Evolutionary conservation across 306 rosid genomes (phyloP), one percentile per base, ranked within the genome.

Genomic region (Glycine latifolia): DNA sequence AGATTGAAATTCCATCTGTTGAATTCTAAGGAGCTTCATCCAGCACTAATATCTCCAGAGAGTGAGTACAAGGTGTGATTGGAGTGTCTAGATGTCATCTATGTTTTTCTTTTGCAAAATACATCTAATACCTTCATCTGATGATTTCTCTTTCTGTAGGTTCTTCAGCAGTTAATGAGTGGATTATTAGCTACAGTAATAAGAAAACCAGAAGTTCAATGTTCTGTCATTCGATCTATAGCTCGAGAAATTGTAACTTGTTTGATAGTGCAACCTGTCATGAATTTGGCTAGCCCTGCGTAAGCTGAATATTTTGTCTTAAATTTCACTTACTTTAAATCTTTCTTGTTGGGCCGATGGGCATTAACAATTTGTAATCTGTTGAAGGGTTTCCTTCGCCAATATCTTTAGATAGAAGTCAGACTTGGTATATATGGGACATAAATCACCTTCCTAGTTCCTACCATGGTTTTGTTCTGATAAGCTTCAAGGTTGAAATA

Each of bases 41-140:
- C 99, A 47, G 97, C 99, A 10, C 67, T 96, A 79, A 76, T 92
- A 84, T 96, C 99, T 87, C 95, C 97, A 37, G 99, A 93, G 94
- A 96, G 97, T 90, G 99, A 96, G 98, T 92, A 96, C 97, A 96
- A 96, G 99, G 99, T 96, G 98, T 92, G 99, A 89, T 94, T 95
- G 93, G 90, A 84, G 92, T 85, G 90, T 92, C 88, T 75, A 60
- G 69, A 84, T 76, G 78, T 75, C 54, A 76, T 78, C 71, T 58
- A 43, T 41, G 60, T 73, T 86, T 82, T 77, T 4, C 50, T 68
- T 76, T 82, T 71, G 6, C 47, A 43, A 80, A 81, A 53, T 78
- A 6, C 43, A 50, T 85, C 54, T 85, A 85, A 84, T 67, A 77
- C 84, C 76, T 69, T 74, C 76, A 50, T 65, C 85, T 83, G 78